phyloP scores from a whole-genome alignment of 176 grass and related monocot species.

The Rhynchospora breviuscula region DNA sequence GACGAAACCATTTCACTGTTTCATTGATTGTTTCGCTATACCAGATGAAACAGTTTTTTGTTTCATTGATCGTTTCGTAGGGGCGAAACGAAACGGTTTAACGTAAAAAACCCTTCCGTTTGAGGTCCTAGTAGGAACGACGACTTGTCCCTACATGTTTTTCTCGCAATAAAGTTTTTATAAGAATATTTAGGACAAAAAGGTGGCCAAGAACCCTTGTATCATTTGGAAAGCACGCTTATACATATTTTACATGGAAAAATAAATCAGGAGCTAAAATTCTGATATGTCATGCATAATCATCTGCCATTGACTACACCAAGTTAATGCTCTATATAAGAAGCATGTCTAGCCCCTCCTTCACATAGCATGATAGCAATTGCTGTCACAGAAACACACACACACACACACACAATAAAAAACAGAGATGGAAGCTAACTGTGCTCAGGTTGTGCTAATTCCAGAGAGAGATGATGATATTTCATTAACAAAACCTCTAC shows the following conservation, averaged over 20 bases:
- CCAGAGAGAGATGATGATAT: not conserved
- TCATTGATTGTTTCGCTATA: no score
- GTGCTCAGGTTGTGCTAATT: not conserved
- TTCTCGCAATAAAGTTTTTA: not conserved
- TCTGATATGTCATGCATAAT: no score
- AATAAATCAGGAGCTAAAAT: no score
- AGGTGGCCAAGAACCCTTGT: not conserved
- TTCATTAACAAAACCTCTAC: conserved; percentile 20
- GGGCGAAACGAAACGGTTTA: no score
- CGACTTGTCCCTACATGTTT: not conserved
- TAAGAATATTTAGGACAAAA: not conserved
- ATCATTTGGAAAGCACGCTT: not conserved
- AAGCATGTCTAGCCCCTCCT: not conserved
- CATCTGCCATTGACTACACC: not conserved
- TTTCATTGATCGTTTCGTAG: no score
- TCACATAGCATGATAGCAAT: no score
- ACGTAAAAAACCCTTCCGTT: no score
- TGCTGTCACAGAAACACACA: not conserved
- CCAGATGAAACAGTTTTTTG: no score
- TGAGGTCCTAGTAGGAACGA: no score
- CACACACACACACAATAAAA: not conserved
- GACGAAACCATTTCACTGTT: no score
- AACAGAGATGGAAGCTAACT: not conserved
- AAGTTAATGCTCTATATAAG: not conserved
- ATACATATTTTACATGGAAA: no score